phyloP scores from a whole-genome alignment of 495 filamentous ascomycete species.

The Neurospora sp. region DNA sequence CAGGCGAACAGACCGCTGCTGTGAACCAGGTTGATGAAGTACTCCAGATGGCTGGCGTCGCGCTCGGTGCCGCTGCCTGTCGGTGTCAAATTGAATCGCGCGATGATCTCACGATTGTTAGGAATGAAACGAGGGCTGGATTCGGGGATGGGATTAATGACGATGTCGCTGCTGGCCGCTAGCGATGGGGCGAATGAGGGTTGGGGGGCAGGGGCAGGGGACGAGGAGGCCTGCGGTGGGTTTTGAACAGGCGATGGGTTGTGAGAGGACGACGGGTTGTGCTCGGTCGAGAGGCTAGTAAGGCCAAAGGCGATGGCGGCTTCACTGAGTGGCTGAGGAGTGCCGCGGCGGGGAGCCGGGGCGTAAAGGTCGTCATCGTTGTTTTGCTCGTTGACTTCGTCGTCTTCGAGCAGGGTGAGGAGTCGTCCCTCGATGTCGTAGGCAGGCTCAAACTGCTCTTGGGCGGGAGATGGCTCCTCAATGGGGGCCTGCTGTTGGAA shows the following conservation, averaged over 20 bases:
- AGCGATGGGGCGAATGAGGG: neutral
- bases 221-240: neutral
- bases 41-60: neutral
- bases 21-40: neutral
- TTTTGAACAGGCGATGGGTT: neutral
- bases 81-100: neutral
- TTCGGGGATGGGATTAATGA: neutral
- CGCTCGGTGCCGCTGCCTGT: neutral
- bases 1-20: neutral
- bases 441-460: neutral
- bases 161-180: neutral
- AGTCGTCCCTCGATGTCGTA: neutral
- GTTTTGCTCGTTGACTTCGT: neutral
- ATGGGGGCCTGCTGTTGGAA: neutral
- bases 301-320: neutral
- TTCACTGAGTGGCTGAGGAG: neutral
- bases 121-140: neutral
- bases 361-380: neutral
- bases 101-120: neutral
- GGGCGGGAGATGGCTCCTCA: neutral
- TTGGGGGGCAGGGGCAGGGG: neutral
- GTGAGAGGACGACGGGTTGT: neutral
- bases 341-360: neutral
- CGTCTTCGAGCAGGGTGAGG: neutral
- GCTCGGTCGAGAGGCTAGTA: neutral